Conservation (phyloP, 164 flowering plant genomes). For the Nelumbo lutea region DNA sequence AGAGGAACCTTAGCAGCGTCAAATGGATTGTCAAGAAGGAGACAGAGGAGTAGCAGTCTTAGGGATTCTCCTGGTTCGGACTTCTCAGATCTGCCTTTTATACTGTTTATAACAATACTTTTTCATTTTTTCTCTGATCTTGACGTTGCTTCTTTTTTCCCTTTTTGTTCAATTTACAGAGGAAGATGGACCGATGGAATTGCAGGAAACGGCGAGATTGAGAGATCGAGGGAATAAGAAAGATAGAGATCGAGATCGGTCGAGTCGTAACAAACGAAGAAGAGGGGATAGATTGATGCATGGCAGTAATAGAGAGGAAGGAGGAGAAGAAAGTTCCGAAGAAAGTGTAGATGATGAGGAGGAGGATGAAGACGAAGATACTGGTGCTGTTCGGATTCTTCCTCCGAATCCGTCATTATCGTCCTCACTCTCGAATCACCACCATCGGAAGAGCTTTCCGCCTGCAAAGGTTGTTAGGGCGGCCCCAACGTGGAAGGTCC, state of each 20-base stretch:
- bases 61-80: conserved; percentile 84
- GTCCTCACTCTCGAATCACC: conserved; percentile 26
- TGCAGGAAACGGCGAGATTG: conserved; percentile 70
- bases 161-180: conserved; percentile 39
- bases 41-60: conserved; percentile 61
- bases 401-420: conserved; percentile 37
- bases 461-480: conserved; percentile 41
- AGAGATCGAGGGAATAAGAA: conserved; percentile 28
- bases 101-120: background rate
- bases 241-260: conserved; percentile 45
- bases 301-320: conserved; percentile 54
- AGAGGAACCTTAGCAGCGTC: conserved; percentile 50
- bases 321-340: conserved; percentile 68
- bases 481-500: conserved; percentile 38
- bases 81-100: conserved; percentile 28
- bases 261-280: conserved; percentile 61
- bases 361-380: conserved; percentile 63
- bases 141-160: conserved; percentile 7
- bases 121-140: background rate
- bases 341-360: conserved; percentile 77
- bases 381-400: conserved; percentile 34
- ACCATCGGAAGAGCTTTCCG: conserved; percentile 58
- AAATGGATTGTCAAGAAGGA: conserved; percentile 64
- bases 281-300: conserved; percentile 55
- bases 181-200: conserved; percentile 67